phyloP scores from a whole-genome alignment of 2,329 filamentous ascomycete genomes.

The Beauveria varroae region DNA sequence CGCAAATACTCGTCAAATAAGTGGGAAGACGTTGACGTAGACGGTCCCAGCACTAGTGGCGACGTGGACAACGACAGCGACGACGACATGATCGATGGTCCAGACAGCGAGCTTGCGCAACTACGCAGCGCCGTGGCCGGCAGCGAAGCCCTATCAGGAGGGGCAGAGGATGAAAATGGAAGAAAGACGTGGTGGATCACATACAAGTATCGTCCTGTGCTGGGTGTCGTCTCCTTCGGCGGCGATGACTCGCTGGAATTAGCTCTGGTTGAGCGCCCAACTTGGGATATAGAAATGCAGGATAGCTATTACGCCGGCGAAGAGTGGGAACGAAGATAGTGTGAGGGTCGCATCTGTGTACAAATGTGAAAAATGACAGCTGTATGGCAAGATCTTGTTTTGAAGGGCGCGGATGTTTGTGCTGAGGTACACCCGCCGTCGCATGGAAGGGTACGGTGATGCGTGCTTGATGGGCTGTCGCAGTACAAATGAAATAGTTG shows the following conservation, averaged over 20 bases:
- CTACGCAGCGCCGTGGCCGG: conserved; percentile 22
- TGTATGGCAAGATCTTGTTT: not conserved
- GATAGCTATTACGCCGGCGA: conserved; percentile 59
- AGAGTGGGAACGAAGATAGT: conserved; percentile 37
- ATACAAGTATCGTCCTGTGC: conserved; percentile 88
- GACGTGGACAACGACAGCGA: conserved; percentile 28
- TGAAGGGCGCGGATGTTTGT: not conserved
- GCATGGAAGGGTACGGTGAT: not conserved
- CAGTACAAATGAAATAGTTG: not conserved
- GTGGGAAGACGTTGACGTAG: conserved; percentile 31
- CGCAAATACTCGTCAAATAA: conserved; percentile 34
- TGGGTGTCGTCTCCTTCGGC: conserved; percentile 56
- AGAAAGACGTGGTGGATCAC: conserved; percentile 63
- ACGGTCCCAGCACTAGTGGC: conserved; percentile 29
- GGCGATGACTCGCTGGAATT: conserved; percentile 56
- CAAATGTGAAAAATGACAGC: not conserved
- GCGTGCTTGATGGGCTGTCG: not conserved
- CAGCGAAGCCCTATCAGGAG: conserved; percentile 16
- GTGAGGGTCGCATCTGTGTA: not conserved
- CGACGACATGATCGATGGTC: conserved; percentile 28
- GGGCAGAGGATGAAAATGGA: conserved; percentile 15
- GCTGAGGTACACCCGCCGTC: not conserved
- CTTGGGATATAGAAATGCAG: conserved; percentile 73
- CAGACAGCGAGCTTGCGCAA: conserved; percentile 26
- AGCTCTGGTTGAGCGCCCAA: conserved; percentile 78